Evolutionary conservation across 352 stramenopile species (phyloP).

Genomic region (Phytopythium cucurbitacearum): DNA sequence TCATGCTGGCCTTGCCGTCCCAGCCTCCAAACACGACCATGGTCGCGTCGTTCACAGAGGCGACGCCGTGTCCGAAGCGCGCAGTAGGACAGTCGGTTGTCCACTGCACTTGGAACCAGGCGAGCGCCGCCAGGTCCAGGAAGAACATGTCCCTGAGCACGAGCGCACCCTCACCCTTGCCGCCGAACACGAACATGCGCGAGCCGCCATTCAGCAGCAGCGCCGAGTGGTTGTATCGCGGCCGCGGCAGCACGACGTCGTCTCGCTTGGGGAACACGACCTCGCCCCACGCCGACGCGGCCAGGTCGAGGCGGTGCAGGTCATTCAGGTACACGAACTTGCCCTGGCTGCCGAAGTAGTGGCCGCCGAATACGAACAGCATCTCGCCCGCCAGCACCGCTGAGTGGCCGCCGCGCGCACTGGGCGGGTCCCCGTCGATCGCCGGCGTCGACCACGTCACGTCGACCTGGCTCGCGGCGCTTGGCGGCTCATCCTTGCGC

Average conservation of each 20-base stretch:
- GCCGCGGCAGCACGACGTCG: constrained; percentile 42
- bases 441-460: constrained; percentile 55
- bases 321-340: constrained; percentile 90
- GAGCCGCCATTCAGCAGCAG: constrained; percentile 55
- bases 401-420: constrained; percentile 63
- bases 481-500: constrained; percentile 3
- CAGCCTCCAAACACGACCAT: constrained; percentile 89
- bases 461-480: constrained; percentile 37
- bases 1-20: constrained; percentile 73
- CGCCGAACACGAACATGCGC: constrained; percentile 81
- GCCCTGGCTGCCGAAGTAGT: constrained; percentile 83
- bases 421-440: constrained; percentile 51
- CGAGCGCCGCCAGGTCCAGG: constrained; percentile 77
- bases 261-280: constrained; percentile 38
- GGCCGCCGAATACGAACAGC: constrained; percentile 86
- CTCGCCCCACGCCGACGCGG: constrained; percentile 70
- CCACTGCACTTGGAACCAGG: constrained; percentile 85
- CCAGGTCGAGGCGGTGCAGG: constrained; percentile 82
- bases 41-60: constrained; percentile 60
- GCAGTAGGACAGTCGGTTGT: constrained; percentile 73
- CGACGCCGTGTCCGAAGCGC: constrained; percentile 65
- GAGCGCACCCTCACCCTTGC: constrained; percentile 8
- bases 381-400: constrained; percentile 71
- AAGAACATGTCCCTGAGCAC: constrained; percentile 88
- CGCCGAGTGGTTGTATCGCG: constrained; percentile 86